These are phyloP conservation scores for Penicillium daleae DNA, from an alignment of 495 filamentous ascomycete genomes.

Conservation along the genomic window DNA sequence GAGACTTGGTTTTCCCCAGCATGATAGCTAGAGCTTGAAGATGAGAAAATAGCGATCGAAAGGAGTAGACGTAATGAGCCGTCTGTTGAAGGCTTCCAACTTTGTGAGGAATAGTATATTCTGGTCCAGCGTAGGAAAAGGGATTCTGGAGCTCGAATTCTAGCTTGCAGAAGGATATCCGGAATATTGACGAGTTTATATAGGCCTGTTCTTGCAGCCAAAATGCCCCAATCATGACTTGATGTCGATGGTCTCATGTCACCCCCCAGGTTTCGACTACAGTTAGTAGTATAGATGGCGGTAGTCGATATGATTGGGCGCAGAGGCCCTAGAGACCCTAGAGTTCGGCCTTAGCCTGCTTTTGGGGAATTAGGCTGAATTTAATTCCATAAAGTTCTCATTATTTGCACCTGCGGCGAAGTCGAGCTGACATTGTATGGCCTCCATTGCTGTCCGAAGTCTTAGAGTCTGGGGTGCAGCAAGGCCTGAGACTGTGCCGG, in stretches of 20 bases:
- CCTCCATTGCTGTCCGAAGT: neutral
- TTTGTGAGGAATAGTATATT: neutral
- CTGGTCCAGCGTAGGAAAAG: neutral
- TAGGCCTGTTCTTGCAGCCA: neutral
- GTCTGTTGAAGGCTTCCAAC: neutral
- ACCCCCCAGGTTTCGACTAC: neutral
- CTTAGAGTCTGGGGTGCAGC: neutral
- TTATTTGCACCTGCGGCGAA: neutral
- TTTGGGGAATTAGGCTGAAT: slow-evolving; percentile 1
- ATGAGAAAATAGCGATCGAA: neutral
- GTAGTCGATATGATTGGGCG: neutral
- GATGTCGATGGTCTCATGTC: neutral
- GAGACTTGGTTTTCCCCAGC: neutral
- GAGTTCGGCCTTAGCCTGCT: neutral
- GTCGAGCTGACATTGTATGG: neutral
- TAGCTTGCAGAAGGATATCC: neutral
- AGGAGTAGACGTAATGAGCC: neutral
- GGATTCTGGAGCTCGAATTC: neutral
- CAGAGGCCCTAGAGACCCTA: neutral
- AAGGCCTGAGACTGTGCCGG: neutral
- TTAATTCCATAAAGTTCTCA: neutral
- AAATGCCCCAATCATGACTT: neutral
- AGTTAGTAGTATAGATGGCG: neutral
- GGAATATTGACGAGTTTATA: neutral
- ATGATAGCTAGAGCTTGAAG: neutral